Evolutionary conservation across 2,329 filamentous ascomycete species (phyloP), one percentile per base, ranked within the genome.

Genomic region (Clarireedia hainanense): DNA sequence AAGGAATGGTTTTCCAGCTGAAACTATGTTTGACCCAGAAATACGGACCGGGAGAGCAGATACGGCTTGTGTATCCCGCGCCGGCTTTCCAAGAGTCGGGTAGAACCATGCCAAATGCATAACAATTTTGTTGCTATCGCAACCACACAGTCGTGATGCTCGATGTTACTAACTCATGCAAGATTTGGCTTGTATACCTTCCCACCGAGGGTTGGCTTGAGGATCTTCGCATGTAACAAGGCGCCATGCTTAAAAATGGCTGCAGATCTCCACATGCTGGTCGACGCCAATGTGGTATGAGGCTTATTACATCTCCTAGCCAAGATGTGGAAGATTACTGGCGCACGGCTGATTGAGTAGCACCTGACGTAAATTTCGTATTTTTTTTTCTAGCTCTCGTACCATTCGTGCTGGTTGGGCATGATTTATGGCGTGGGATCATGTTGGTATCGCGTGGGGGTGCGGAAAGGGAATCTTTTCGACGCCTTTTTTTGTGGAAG

Each of bases 51-150:
- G 30, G 30, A 34, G 30, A 12, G 30, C 30, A 34, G 2, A 34
- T 34, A 12, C 5, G 30, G 30, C 30, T 34, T 34, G 30, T 34
- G 30, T 34, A 34, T 34, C 30, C 17, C 39, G 39, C 39, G 15
- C 39, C 39, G 17, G 30, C 10, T 23, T 43, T 43, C n/a, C n/a
- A 23, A 43, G 15, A 20, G 7, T 23, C 17, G 40, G 40, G 40
- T 43, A 9, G n/a, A 43, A 43, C 40, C 40, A 43, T 17, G 15
- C 40, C 24, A 30, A 27, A 15, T 27, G 15, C 10, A 23, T 43
- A 43, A 15, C 40, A 23, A 49, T 20, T 17, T 24, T 49, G 52
- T 55, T 55, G 26, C 20, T 12, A 55, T 50, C 52, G 34, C 52
- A 54, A 54, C 45, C 39, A 42, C 42, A 43, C n/a, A 43, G 7